phyloP scores from a whole-genome alignment of 2,329 filamentous ascomycete genomes.

The Epichloe uncinata region DNA sequence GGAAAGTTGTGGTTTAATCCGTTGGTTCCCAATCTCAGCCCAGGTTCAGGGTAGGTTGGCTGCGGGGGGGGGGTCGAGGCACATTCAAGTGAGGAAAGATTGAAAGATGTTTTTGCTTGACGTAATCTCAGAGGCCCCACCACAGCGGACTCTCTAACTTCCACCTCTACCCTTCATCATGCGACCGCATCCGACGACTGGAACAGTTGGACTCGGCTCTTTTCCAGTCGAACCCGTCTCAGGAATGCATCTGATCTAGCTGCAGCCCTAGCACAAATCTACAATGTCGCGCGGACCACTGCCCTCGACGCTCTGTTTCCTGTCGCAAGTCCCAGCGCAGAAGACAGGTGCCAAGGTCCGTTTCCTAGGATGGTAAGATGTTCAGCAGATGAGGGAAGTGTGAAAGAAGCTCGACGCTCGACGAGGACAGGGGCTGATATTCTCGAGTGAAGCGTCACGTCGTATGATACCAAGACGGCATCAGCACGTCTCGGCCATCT shows the following conservation, averaged over 20 bases:
- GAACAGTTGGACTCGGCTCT: too few species aligned
- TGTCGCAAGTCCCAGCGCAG: slow-evolving; percentile 43
- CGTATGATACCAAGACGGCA: slow-evolving; percentile 40
- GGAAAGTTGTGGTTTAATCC: background rate
- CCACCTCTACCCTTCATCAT: too few species aligned
- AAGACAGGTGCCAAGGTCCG: slow-evolving; percentile 64
- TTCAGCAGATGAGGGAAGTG: background rate
- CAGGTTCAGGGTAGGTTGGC: background rate
- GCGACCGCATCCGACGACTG: too few species aligned
- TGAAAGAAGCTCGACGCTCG: background rate
- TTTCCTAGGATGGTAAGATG: slow-evolving; percentile 76
- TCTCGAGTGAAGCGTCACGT: slow-evolving; percentile 29
- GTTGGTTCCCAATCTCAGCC: background rate
- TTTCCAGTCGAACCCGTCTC: too few species aligned
- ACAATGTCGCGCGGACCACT: slow-evolving; percentile 45
- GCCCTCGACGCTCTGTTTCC: slow-evolving; percentile 51
- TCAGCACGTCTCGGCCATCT: slow-evolving; percentile 56
- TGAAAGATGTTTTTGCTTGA: too few species aligned
- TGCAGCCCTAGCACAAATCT: too few species aligned
- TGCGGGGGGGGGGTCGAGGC: background rate
- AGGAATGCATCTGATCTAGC: background rate
- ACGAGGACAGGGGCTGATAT: background rate
- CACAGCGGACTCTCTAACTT: background rate
- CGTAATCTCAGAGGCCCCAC: background rate
- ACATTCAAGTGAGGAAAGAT: background rate